A percentile compares a stretch with the other conserved stretches of the same genome.
Evolutionary conservation across 2,329 filamentous ascomycete species (phyloP).

Genomic region (Fusarium nanum): DNA sequence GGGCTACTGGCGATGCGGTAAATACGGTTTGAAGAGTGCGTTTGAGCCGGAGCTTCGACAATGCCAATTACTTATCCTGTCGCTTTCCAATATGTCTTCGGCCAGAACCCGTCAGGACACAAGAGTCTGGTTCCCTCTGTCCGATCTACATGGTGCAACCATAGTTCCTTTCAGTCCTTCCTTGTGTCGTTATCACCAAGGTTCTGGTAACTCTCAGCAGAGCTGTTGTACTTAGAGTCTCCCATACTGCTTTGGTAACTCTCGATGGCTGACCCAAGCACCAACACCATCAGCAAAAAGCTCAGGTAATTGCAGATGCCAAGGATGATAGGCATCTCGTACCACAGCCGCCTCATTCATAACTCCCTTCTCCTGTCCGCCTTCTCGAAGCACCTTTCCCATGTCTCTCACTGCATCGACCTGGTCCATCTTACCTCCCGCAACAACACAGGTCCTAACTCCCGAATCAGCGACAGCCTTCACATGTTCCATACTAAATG

Average conservation of each 20-base stretch:
- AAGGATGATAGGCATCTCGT: slow-evolving; percentile 24
- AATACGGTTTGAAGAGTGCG: neutral
- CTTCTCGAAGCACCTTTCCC: neutral
- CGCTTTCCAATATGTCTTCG: no score
- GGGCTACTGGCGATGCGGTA: neutral
- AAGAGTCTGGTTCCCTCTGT: no score
- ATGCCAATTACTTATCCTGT: no score
- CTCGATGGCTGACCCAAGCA: slow-evolving; percentile 9
- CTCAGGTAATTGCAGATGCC: slow-evolving; percentile 31
- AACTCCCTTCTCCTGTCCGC: neutral
- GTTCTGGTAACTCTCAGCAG: no score
- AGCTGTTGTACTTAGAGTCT: neutral
- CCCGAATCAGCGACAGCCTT: slow-evolving; percentile 14
- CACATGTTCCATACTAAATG: slow-evolving; percentile 6
- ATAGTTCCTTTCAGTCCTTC: no score
- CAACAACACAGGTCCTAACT: slow-evolving; percentile 20
- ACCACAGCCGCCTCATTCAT: slow-evolving; percentile 25
- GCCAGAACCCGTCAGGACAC: no score
- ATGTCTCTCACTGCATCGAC: slow-evolving; percentile 11
- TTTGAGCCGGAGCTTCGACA: neutral
- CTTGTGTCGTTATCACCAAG: no score
- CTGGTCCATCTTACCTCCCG: slow-evolving; percentile 32
- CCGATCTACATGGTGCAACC: no score
- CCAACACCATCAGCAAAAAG: slow-evolving; percentile 24
- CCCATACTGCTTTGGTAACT: slow-evolving; percentile 14